A percentile compares a stretch with the other conserved stretches of the same genome.
These are phyloP conservation scores for Leptomonas seymouri DNA, from an alignment of 208 protist species.

Conservation along the genomic window DNA sequence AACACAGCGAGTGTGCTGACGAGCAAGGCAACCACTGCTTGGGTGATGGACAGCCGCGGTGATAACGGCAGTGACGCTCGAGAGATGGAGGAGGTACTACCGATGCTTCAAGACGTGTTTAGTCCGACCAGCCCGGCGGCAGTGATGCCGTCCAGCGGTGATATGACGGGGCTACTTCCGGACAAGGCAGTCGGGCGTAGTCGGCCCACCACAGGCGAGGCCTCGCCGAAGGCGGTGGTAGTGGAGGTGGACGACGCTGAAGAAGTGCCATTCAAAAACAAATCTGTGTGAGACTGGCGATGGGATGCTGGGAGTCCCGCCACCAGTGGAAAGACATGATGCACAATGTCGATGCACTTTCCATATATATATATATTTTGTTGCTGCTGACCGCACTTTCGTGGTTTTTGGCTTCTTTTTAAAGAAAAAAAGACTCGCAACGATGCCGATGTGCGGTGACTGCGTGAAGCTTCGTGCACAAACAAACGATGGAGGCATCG, in stretches of 20 bases:
- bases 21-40: background rate
- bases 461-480: too few relatives aligned
- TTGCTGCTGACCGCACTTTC: too few relatives aligned
- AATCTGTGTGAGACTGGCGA: constrained; percentile 8
- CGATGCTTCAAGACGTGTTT: constrained; percentile 5
- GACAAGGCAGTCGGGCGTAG: constrained; percentile 6
- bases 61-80: background rate
- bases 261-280: constrained; percentile 12
- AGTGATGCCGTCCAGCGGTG: background rate
- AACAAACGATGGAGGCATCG: too few relatives aligned
- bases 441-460: too few relatives aligned
- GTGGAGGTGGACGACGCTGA: constrained; percentile 10
- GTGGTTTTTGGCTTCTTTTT: too few relatives aligned
- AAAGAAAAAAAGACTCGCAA: too few relatives aligned
- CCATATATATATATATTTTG: too few relatives aligned
- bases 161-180: background rate
- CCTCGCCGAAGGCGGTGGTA: constrained; percentile 10
- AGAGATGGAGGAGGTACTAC: constrained; percentile 26
- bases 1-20: background rate
- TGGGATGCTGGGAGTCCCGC: too few relatives aligned
- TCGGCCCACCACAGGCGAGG: background rate
- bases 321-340: too few relatives aligned
- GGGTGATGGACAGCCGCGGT: background rate
- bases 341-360: too few relatives aligned
- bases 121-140: background rate